Percentiles rank a stretch among this genome's conserved stretches.
Conservation (phyloP, 2,329 filamentous ascomycete genomes). For the Penicillium sp. region DNA sequence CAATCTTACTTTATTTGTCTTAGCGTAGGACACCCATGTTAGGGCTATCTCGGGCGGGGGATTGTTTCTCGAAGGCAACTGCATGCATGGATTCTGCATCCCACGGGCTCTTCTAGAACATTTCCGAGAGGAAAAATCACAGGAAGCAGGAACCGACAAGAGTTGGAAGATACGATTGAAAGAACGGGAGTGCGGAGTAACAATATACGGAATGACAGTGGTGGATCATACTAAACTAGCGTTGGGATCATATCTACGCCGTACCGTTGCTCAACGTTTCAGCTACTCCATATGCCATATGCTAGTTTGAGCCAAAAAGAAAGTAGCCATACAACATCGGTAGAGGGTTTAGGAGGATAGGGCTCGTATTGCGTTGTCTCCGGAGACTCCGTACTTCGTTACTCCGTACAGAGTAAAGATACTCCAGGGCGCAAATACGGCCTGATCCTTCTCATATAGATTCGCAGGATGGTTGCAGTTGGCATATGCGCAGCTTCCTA, state of each 20-base stretch:
- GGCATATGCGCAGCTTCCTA: not conserved
- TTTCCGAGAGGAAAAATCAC: not conserved
- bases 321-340: no score
- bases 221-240: not conserved
- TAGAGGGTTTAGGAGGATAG: not conserved
- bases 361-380: not conserved
- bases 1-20: not conserved
- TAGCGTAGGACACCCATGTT: not conserved
- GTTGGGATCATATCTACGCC: not conserved
- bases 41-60: not conserved
- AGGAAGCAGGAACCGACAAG: not conserved
- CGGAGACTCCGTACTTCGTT: not conserved
- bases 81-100: not conserved
- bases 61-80: not conserved
- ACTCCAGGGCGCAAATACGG: not conserved
- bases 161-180: not conserved
- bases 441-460: not conserved
- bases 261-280: not conserved
- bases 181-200: not conserved
- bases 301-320: not conserved
- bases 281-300: not conserved
- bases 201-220: no score
- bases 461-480: not conserved
- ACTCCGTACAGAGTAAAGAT: no score
- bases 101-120: not conserved